Conservation (phyloP, 1,284 basidiomycete species). For the Takashimella koratensis region DNA sequence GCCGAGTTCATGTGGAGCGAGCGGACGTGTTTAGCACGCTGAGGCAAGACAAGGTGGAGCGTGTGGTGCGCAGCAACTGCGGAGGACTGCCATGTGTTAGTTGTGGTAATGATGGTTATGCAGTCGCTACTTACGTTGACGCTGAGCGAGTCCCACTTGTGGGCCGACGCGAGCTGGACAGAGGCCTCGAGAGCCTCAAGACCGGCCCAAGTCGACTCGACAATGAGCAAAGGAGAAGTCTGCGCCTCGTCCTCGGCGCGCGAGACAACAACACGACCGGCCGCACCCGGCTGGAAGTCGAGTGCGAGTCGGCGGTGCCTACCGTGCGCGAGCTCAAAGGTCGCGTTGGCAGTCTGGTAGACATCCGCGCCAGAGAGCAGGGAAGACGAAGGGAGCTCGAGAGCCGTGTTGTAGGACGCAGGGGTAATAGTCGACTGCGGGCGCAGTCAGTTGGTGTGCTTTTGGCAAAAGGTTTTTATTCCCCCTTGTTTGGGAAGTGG, state of each 20-base stretch:
- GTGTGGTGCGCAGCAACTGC: slow-evolving; percentile 8
- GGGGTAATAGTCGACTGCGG: neutral
- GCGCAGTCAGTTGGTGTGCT: neutral
- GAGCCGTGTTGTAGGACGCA: neutral
- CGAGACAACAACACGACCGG: slow-evolving; percentile 20
- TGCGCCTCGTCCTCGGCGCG: slow-evolving; percentile 9
- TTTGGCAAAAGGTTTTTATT: neutral
- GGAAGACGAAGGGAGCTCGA: neutral
- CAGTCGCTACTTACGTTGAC: slow-evolving; percentile 11
- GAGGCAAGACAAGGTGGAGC: slow-evolving; percentile 23
- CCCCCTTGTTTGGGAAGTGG: no score
- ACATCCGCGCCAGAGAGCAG: neutral
- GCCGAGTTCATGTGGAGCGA: slow-evolving; percentile 13
- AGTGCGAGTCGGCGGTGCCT: slow-evolving; percentile 7
- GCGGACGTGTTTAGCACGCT: slow-evolving; percentile 6
- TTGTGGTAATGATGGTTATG: neutral
- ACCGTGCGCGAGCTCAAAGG: slow-evolving; percentile 10
- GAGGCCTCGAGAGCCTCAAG: slow-evolving; percentile 3
- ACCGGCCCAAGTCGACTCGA: slow-evolving; percentile 20
- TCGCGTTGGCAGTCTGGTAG: slow-evolving; percentile 22
- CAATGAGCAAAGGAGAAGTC: slow-evolving; percentile 10
- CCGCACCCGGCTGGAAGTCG: slow-evolving; percentile 11
- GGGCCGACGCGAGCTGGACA: slow-evolving; percentile 12
- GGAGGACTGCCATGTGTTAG: neutral
- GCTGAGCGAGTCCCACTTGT: slow-evolving; percentile 7